These are phyloP conservation scores for Tricholoma sp. DNA, from an alignment of 768 basidiomycete genomes.

Conservation along the genomic window DNA sequence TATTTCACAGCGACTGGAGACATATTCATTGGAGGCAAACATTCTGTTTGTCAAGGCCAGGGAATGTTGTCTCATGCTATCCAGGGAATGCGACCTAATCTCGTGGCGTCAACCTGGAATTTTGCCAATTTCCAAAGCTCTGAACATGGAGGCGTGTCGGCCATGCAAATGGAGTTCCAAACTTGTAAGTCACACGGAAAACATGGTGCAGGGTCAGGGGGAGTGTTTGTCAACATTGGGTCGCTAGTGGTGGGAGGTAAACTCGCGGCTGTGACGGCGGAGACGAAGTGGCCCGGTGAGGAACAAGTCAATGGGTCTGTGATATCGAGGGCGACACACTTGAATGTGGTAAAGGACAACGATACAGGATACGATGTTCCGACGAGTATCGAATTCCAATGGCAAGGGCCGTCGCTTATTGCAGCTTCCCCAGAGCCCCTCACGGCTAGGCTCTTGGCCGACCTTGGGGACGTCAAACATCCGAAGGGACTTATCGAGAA, in stretches of 20 bases:
- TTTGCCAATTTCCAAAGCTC: constrained; percentile 87
- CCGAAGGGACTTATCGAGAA: constrained; percentile 83
- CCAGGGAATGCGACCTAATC: constrained; percentile 96
- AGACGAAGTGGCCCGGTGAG: constrained; percentile 74
- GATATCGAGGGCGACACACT: constrained; percentile 63
- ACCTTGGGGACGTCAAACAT: constrained; percentile 52
- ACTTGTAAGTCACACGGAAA: constrained; percentile 78
- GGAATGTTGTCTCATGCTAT: constrained; percentile 95
- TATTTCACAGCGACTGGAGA: constrained; percentile 57
- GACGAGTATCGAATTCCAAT: constrained; percentile 61
- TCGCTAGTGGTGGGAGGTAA: constrained; percentile 78
- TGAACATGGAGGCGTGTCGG: constrained; percentile 69
- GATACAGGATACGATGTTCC: constrained; percentile 85
- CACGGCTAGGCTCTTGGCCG: constrained; percentile 49
- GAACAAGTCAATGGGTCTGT: constrained; percentile 37
- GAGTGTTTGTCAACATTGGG: constrained; percentile 83
- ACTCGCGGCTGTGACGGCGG: constrained; percentile 70
- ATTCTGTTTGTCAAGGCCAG: constrained; percentile 49
- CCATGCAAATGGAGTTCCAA: constrained; percentile 94
- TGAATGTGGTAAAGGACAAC: constrained; percentile 55
- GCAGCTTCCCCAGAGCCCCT: constrained; percentile 46
- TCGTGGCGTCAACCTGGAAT: constrained; percentile 92
- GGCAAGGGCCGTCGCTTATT: constrained; percentile 68
- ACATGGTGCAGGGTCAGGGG: constrained; percentile 75
- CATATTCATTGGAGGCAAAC: constrained; percentile 62